Percentiles rank a stretch among this genome's conserved stretches.
These are phyloP conservation scores for Umbilicus rupestris DNA, from an alignment of 164 flowering plant species.

Conservation along the genomic window DNA sequence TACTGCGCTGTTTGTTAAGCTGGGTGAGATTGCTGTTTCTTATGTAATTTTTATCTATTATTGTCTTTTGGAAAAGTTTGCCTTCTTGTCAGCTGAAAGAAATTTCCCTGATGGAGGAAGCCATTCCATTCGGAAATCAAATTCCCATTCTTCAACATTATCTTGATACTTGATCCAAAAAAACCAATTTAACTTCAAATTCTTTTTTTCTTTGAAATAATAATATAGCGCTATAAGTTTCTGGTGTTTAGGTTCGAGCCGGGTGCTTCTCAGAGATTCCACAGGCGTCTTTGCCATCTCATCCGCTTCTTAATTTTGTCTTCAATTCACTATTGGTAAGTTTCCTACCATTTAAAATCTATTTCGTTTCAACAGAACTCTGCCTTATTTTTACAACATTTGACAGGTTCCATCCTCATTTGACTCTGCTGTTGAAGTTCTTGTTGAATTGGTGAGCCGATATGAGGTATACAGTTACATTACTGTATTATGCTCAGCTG, in stretches of 20 bases:
- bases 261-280: conserved; percentile 82
- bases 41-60: not conserved
- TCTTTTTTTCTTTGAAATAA: not conserved
- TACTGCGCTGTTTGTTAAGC: conserved; percentile 82
- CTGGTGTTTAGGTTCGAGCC: conserved; percentile 58
- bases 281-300: conserved; percentile 47
- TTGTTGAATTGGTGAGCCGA: conserved; percentile 71
- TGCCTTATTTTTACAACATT: not conserved
- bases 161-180: not conserved
- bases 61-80: not conserved
- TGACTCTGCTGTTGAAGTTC: conserved; percentile 87
- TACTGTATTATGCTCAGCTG: not conserved
- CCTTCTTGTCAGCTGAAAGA: not conserved
- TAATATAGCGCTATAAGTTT: not conserved
- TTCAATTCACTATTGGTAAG: conserved; percentile 75
- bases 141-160: not conserved
- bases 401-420: conserved; percentile 64
- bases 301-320: conserved; percentile 83
- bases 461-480: conserved; percentile 56
- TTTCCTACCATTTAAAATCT: not conserved
- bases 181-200: not conserved
- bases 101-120: not conserved
- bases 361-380: not conserved
- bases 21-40: conserved; percentile 41
- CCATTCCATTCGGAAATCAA: not conserved